Conservation (phyloP, 176 grass and related monocot species). For the Triticum dicoccoides region DNA sequence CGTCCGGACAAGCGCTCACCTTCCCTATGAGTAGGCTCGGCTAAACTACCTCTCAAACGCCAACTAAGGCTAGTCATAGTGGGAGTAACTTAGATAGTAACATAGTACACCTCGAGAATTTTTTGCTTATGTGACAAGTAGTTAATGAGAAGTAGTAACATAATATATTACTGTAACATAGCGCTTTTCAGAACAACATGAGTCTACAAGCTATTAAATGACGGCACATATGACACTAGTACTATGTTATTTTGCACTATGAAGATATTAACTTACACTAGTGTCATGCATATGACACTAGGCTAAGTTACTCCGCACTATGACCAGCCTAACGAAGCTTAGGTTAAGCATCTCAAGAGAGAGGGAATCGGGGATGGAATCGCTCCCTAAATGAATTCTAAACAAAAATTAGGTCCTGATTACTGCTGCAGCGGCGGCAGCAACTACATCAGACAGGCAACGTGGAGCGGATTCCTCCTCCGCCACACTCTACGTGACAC, state of each 20-base stretch:
- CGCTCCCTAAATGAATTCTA: not conserved
- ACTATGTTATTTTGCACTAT: too few species aligned
- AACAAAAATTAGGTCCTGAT: not conserved
- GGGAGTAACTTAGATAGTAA: too few species aligned
- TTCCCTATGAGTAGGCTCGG: slow-evolving; percentile 20
- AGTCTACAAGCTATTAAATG: too few species aligned
- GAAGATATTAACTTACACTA: too few species aligned
- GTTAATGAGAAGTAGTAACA: too few species aligned
- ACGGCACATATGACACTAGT: too few species aligned
- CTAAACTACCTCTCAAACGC: not conserved
- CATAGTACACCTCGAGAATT: too few species aligned
- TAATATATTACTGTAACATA: too few species aligned
- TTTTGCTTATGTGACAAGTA: too few species aligned
- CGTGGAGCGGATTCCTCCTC: not conserved
- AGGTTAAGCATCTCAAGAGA: slow-evolving; percentile 35
- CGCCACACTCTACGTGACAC: not conserved
- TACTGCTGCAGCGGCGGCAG: not conserved
- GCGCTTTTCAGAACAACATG: too few species aligned
- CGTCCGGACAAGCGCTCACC: slow-evolving; percentile 27
- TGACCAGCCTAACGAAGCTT: not conserved
- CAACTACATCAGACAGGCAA: not conserved
- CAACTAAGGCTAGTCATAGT: not conserved
- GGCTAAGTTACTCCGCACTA: too few species aligned
- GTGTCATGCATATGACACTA: too few species aligned
- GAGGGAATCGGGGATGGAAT: slow-evolving; percentile 28